Evolutionary conservation across 805 yeast genomes (phyloP).

Genomic region (Zygotorulaspora chibaensis): DNA sequence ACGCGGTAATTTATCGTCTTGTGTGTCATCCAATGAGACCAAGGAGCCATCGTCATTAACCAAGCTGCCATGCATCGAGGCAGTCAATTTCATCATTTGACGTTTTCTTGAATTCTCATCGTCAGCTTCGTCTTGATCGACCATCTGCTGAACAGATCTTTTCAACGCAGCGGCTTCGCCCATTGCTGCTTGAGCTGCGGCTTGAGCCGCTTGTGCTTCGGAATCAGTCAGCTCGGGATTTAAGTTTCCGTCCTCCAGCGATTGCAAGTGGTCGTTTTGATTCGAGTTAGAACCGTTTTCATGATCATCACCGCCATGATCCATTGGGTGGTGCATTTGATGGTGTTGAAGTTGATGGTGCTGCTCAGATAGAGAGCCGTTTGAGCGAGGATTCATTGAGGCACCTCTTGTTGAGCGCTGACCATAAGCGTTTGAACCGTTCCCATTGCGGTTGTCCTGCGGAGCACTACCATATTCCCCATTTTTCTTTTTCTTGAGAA

Average conservation of each 20-base stretch:
- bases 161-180: slow-evolving; percentile 22
- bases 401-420: slow-evolving; percentile 8
- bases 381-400: slow-evolving; percentile 3
- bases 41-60: slow-evolving; percentile 22
- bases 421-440: neutral
- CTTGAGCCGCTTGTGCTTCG: slow-evolving; percentile 22
- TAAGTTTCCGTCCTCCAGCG: slow-evolving; percentile 8
- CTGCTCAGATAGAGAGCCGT: neutral
- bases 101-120: slow-evolving; percentile 17
- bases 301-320: slow-evolving; percentile 1
- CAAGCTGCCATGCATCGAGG: slow-evolving; percentile 9
- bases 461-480: slow-evolving; percentile 27
- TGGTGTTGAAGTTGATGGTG: slow-evolving; percentile 5
- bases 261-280: slow-evolving; percentile 1
- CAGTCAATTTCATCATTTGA: slow-evolving; percentile 14
- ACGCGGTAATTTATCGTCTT: slow-evolving; percentile 33
- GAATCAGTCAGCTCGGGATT: slow-evolving; percentile 14
- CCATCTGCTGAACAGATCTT: slow-evolving; percentile 16
- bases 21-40: slow-evolving; percentile 26
- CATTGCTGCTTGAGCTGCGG: slow-evolving; percentile 30
- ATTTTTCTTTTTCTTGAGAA: slow-evolving; percentile 32
- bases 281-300: slow-evolving; percentile 1
- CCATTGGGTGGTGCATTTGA: slow-evolving; percentile 1
- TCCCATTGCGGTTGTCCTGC: slow-evolving; percentile 2
- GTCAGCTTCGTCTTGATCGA: slow-evolving; percentile 14